Evolutionary conservation across 225 moss, liverwort and hornwort genomes (phyloP).

Genomic region (Marchantia polymorpha): DNA sequence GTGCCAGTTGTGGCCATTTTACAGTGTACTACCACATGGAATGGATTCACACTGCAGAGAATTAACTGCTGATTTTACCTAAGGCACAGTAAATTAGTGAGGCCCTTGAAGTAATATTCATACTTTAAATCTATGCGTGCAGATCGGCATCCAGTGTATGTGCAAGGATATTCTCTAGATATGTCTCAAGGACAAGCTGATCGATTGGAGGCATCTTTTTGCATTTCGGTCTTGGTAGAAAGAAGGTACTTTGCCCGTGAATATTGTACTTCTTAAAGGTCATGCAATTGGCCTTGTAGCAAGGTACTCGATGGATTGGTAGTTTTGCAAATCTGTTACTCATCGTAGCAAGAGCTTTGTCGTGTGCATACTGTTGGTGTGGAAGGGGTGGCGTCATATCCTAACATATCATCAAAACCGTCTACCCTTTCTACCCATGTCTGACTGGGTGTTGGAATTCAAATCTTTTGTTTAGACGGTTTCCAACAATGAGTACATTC

Average conservation of each 20-base stretch:
- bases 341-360: not conserved
- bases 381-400: not conserved
- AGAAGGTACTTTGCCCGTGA: slow-evolving; percentile 18
- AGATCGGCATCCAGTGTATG: slow-evolving; percentile 22
- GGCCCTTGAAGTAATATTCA: slow-evolving; percentile 13
- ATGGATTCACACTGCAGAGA: not conserved
- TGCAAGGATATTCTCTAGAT: slow-evolving; percentile 16
- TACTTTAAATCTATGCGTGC: slow-evolving; percentile 23
- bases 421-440: not conserved
- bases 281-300: slow-evolving; percentile 9
- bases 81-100: not conserved
- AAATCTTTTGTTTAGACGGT: not conserved
- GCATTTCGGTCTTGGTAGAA: slow-evolving; percentile 28
- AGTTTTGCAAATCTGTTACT: not conserved
- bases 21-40: not conserved
- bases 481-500: not conserved
- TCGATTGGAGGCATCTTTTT: slow-evolving; percentile 24
- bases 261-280: slow-evolving; percentile 15
- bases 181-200: slow-evolving; percentile 25
- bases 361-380: not conserved
- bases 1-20: not conserved
- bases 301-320: not conserved
- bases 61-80: not conserved
- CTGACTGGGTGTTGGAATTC: not conserved
- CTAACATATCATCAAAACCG: not conserved